Base-by-base conservation (phyloP, 192 early-diverging fungal species). In the Coemansia sp. region DNA sequence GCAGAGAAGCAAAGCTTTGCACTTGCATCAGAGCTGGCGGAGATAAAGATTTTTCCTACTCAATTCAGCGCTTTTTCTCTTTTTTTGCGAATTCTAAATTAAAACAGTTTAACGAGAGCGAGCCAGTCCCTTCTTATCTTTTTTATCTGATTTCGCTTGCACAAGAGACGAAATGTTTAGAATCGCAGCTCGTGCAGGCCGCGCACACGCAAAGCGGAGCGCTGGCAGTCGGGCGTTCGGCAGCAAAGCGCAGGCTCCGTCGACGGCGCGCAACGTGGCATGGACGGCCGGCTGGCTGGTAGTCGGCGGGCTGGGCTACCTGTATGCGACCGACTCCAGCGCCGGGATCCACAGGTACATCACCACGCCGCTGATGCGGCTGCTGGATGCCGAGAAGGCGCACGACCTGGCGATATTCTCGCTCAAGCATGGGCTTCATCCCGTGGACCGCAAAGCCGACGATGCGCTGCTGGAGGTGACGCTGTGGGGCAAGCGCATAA, bases 311-410 rank as follows among this genome's bases (percentile, higher is more conserved):
- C 65, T 87, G 13, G 84, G 83, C 13, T 60, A 82, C 56, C 55
- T 80, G 42, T 92, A 88, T 66, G 75, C 81, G 29, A 82, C 70
- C 25, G 91, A 95, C 70, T 77, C 89, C 27, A 87, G 90, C n/a
- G 88, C 92, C 6, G 84, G 78, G 10, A 65, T 90, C 11, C 87
- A 95, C 75, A 81, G 70, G 29, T 83, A 82, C 62, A 62, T 90
- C 16, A 54, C 68, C 28, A 86, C 88, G 66, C 92, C 93, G 6
- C 19, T 90, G 29, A 64, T 93, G 67, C 91, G 87, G 53, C 67
- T 74, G 29, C 47, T 91, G 46, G 91, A 93, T 64, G 64, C 90
- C 5, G 93, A 95, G 55, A 67, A 83, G 4, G 87, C 89, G 1
- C 93, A 95, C 71, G 83, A 82, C 69, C 63, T 89, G 45, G 76